Evolutionary conservation across 2,329 filamentous ascomycete genomes (phyloP).

Genomic region (Verticillium isaacii): DNA sequence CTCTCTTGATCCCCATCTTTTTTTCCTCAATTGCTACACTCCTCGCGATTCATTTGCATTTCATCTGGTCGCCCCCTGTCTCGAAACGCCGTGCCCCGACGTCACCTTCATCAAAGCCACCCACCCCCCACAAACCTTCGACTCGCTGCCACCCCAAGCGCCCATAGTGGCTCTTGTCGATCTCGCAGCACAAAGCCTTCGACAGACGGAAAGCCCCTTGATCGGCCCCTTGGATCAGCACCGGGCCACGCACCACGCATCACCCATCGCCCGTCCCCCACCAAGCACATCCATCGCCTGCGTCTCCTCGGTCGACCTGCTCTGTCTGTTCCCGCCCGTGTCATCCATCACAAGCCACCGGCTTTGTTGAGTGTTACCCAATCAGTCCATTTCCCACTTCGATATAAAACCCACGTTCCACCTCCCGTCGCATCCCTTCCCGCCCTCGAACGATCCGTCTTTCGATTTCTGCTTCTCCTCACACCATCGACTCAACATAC

Average conservation of each 20-base stretch:
- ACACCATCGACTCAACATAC: conserved; percentile 7
- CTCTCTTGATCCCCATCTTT: background rate
- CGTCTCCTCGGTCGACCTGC: conserved; percentile 2
- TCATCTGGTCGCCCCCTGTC: background rate
- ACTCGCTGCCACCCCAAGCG: background rate
- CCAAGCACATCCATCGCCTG: conserved; percentile 6
- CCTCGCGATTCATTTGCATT: background rate
- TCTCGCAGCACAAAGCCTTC: background rate
- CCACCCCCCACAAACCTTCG: too few species aligned
- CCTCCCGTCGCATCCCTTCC: conserved; percentile 5
- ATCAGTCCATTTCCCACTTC: conserved; percentile 11
- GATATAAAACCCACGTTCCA: conserved; percentile 10
- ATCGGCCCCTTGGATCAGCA: conserved; percentile 7
- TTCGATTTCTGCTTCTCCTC: conserved; percentile 13
- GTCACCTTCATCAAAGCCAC: background rate
- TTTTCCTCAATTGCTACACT: background rate
- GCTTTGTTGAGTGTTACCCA: background rate
- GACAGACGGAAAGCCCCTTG: conserved; percentile 8
- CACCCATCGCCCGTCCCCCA: background rate
- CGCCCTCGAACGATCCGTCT: conserved; percentile 10
- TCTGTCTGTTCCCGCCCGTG: conserved; percentile 3
- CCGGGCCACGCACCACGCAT: conserved; percentile 1
- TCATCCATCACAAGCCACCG: conserved; percentile 3
- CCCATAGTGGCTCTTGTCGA: background rate
- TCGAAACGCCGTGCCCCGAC: background rate